phyloP scores from a whole-genome alignment of 495 filamentous ascomycete genomes.

The Penicillium fimorum region DNA sequence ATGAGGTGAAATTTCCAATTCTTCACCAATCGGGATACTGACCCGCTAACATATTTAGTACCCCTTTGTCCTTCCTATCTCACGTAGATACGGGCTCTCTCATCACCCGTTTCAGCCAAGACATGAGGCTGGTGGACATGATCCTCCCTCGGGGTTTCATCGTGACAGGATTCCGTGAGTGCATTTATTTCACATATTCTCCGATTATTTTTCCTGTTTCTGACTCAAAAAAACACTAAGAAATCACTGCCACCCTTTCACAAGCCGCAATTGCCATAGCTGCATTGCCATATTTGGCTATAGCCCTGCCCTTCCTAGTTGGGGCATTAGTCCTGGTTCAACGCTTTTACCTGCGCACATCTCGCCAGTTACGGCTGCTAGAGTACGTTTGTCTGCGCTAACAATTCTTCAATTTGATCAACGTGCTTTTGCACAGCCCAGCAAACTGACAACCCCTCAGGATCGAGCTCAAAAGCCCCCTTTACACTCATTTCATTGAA shows the following conservation, averaged over 20 bases:
- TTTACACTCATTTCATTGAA: conserved; percentile 46
- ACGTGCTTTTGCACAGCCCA: not conserved
- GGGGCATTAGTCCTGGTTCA: conserved; percentile 60
- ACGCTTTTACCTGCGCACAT: conserved; percentile 80
- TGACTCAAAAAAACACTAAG: not conserved
- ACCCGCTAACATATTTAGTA: conserved; percentile 14
- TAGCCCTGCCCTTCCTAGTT: conserved; percentile 23
- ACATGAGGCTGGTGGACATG: conserved; percentile 45
- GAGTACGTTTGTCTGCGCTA: conserved; percentile 37
- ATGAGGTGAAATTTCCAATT: conserved; percentile 18
- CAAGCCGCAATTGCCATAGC: conserved; percentile 23
- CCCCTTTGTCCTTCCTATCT: conserved; percentile 37
- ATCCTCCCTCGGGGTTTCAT: conserved; percentile 26
- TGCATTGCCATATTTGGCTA: conserved; percentile 34
- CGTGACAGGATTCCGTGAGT: conserved; percentile 15
- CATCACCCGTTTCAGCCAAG: conserved; percentile 48
- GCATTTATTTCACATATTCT: not conserved
- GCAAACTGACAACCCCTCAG: not conserved
- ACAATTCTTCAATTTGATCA: not conserved
- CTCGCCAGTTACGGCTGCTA: conserved; percentile 75
- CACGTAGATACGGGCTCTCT: conserved; percentile 41
- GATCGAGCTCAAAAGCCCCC: conserved; percentile 43
- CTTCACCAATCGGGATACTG: not conserved
- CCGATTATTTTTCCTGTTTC: not conserved
- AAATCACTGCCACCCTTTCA: conserved; percentile 21